These are phyloP conservation scores for Stagonosporopsis chrysanthemi DNA, from an alignment of 2,329 filamentous ascomycete species.

Conservation along the genomic window DNA sequence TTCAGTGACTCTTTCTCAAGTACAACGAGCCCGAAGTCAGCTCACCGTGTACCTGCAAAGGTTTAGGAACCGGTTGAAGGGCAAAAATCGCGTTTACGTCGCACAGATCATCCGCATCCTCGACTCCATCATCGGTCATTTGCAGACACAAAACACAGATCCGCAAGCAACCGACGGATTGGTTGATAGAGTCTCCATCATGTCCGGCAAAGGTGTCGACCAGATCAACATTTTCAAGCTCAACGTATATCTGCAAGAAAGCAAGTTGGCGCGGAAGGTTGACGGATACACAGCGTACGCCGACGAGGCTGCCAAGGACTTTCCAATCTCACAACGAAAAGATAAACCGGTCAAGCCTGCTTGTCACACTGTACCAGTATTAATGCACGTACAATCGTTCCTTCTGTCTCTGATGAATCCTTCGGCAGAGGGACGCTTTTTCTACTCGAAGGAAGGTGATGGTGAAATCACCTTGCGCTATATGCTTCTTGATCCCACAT, in stretches of 20 bases:
- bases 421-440: conserved; percentile 70
- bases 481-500: conserved; percentile 86
- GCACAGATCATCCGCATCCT: conserved; percentile 85
- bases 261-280: conserved; percentile 91
- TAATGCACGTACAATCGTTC: conserved; percentile 72
- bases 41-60: conserved; percentile 83
- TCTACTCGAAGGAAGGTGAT: conserved; percentile 59
- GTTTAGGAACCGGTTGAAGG: conserved; percentile 88
- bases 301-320: conserved; percentile 55
- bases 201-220: conserved; percentile 85
- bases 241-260: conserved; percentile 85
- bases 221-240: conserved; percentile 95
- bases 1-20: conserved; percentile 74
- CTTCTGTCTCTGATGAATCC: conserved; percentile 86
- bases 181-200: conserved; percentile 73
- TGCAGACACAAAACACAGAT: conserved; percentile 60
- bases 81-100: conserved; percentile 89
- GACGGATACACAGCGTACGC: conserved; percentile 80
- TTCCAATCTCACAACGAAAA: conserved; percentile 19
- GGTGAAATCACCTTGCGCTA: conserved; percentile 75
- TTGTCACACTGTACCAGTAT: conserved; percentile 57
- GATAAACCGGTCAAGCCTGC: conserved; percentile 7
- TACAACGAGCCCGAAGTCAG: conserved; percentile 76
- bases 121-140: conserved; percentile 76
- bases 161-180: conserved; percentile 66